phyloP scores from a whole-genome alignment of 768 basidiomycete species.

The Boletellus ananas region DNA sequence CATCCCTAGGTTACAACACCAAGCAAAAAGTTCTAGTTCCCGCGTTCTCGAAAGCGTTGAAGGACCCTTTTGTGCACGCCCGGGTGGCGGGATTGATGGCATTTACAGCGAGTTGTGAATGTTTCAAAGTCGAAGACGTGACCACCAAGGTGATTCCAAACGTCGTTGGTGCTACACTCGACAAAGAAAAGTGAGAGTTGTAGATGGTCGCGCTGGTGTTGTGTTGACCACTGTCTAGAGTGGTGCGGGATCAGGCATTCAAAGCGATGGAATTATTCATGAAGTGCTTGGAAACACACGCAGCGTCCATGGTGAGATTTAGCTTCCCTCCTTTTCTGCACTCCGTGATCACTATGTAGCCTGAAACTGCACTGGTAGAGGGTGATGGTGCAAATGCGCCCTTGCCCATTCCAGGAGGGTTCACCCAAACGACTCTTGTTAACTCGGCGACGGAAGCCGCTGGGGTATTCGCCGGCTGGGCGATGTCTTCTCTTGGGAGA shows the following conservation, averaged over 20 bases:
- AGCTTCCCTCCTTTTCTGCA: slow-evolving; percentile 1
- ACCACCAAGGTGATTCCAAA: slow-evolving; percentile 88
- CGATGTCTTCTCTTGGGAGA: slow-evolving; percentile 84
- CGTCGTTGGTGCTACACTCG: slow-evolving; percentile 74
- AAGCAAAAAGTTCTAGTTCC: slow-evolving; percentile 96
- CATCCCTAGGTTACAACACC: slow-evolving; percentile 79
- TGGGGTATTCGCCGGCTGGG: slow-evolving; percentile 92
- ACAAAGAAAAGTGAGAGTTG: slow-evolving; percentile 81
- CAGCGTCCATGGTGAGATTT: slow-evolving; percentile 69
- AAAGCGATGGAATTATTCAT: slow-evolving; percentile 87
- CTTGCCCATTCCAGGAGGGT: slow-evolving; percentile 28
- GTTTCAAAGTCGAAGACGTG: slow-evolving; percentile 83
- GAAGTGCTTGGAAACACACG: slow-evolving; percentile 76
- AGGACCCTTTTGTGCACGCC: slow-evolving; percentile 89
- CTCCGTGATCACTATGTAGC: slow-evolving; percentile 35
- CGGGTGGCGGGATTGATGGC: slow-evolving; percentile 94
- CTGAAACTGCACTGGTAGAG: slow-evolving; percentile 49
- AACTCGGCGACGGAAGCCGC: slow-evolving; percentile 90
- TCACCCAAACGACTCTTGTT: slow-evolving; percentile 46
- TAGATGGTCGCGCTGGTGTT: not conserved
- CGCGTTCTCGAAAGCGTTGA: slow-evolving; percentile 85
- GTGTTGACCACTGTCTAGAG: slow-evolving; percentile 38
- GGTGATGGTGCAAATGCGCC: slow-evolving; percentile 32
- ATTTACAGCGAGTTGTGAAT: slow-evolving; percentile 90
- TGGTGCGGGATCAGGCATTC: slow-evolving; percentile 95